Base-by-base conservation (phyloP, 345 rosid species). In the Psidium guajava region DNA sequence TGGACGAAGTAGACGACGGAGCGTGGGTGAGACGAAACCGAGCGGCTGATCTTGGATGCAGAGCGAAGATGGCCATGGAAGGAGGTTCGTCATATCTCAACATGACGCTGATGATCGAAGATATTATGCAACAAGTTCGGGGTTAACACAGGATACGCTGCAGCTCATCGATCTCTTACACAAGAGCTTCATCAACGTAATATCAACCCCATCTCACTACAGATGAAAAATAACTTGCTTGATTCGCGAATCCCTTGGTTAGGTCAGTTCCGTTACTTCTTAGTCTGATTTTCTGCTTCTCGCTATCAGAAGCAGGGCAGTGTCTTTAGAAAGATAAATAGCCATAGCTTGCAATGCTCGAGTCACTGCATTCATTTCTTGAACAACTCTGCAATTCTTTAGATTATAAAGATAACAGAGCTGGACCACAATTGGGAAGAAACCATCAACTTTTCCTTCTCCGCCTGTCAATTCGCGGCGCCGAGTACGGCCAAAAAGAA, bases 21-120 rank as follows among this genome's bases (percentile, higher is more conserved):
- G 90, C 86, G 1, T 61, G 47, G 22, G 87, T 25, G 82, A 90
- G 90, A 50, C 86, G 92, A 58, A 85, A 83, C 25, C 81, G 90
- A 82, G 90, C 90, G 0, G 52, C 3, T 18, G 81, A 85, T 47
- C 69, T 90, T 32, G 80, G 58, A 24, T 56, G 40, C 22, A 84
- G 54, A 85, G 91, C 90, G 8, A 82, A 86, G 50, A 36, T 54
- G 54, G 90, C 91, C 49, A 22, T 87, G 69, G 87, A 83, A 58
- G 89, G 85, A 47, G 92, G 89, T 21, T 90, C 90, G 81, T 90
- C 90, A 16, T 56, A 86, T 40, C 73, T 50, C 74, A 81, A 87
- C 50, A 22, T 88, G 40, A 82, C 77, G 22, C 16, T 36, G 54
- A 82, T 90, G 42, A 88, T 90, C 8, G 82, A 86, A 81, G 89